Conservation (phyloP, 2,329 filamentous ascomycete species). For the Monilinia vaccinii-corymbosi region DNA sequence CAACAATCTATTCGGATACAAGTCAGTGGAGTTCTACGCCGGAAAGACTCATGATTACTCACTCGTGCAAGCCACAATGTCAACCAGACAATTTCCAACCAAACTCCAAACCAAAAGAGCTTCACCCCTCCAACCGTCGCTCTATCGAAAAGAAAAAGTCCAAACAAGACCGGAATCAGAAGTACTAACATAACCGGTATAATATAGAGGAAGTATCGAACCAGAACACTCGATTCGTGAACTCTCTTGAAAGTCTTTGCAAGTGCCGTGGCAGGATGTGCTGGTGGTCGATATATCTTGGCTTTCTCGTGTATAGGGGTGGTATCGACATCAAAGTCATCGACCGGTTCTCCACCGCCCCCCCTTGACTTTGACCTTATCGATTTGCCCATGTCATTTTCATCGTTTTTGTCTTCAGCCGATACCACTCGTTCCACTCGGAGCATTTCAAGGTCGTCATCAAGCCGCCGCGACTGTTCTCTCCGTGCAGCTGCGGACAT, state of each 20-base stretch:
- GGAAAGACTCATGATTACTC: slow-evolving; percentile 25
- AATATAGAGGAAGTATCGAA: slow-evolving; percentile 66
- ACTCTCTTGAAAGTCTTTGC: slow-evolving; percentile 56
- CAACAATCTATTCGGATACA: slow-evolving; percentile 39
- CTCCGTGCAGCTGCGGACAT: slow-evolving; percentile 46
- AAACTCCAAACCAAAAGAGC: slow-evolving; percentile 87
- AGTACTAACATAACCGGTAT: slow-evolving; percentile 54
- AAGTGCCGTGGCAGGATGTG: slow-evolving; percentile 51
- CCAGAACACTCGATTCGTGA: slow-evolving; percentile 54
- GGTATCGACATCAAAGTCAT: slow-evolving; percentile 44
- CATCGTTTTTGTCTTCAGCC: slow-evolving; percentile 19
- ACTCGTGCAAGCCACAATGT: slow-evolving; percentile 71
- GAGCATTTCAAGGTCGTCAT: slow-evolving; percentile 57
- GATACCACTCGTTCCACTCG: slow-evolving; percentile 52
- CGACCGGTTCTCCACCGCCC: slow-evolving; percentile 43
- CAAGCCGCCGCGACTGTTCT: slow-evolving; percentile 50
- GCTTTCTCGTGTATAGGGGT: slow-evolving; percentile 61
- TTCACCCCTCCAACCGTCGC: slow-evolving; percentile 64
- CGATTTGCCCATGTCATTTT: slow-evolving; percentile 29
- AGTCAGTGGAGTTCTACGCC: slow-evolving; percentile 1
- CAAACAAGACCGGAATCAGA: slow-evolving; percentile 59
- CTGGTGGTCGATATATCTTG: slow-evolving; percentile 54
- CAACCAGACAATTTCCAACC: slow-evolving; percentile 89
- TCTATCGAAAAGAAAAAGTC: slow-evolving; percentile 47
- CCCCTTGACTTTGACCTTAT: slow-evolving; percentile 37